phyloP scores from a whole-genome alignment of 352 stramenopile species.

The Phytophthora citrophthora region DNA sequence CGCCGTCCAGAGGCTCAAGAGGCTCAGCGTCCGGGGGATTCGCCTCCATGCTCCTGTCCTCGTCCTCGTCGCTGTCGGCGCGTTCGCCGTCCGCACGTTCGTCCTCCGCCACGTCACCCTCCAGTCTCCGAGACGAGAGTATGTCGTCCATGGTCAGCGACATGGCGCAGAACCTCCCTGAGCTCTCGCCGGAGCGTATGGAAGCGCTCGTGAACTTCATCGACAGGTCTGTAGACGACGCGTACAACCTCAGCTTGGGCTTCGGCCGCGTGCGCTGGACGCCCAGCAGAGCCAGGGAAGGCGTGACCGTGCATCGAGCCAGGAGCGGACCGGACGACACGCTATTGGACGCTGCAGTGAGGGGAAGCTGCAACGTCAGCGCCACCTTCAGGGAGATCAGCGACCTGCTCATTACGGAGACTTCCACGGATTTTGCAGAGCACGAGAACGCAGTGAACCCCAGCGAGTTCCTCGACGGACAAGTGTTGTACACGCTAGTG shows the following conservation, averaged over 20 bases:
- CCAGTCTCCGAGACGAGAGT: conserved; percentile 36
- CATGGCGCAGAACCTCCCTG: conserved; percentile 28
- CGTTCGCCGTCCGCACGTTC: conserved; percentile 25
- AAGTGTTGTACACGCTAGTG: conserved; percentile 77
- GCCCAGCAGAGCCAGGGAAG: conserved; percentile 64
- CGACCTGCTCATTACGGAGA: conserved; percentile 80
- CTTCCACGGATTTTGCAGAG: conserved; percentile 62
- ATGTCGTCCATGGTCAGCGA: conserved; percentile 33
- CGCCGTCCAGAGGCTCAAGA: conserved; percentile 10
- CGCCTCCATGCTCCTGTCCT: conserved; percentile 14
- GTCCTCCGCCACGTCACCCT: conserved; percentile 36
- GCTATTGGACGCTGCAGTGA: conserved; percentile 71
- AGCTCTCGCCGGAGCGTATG: conserved; percentile 45
- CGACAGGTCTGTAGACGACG: conserved; percentile 79
- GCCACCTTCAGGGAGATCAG: conserved; percentile 80
- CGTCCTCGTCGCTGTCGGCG: conserved; percentile 13
- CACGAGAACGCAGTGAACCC: conserved; percentile 74
- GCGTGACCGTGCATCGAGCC: conserved; percentile 75
- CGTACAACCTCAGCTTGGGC: conserved; percentile 81
- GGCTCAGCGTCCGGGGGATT: conserved; percentile 14
- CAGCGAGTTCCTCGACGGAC: conserved; percentile 79
- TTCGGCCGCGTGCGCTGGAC: conserved; percentile 80
- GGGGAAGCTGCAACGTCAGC: conserved; percentile 75
- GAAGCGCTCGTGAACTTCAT: conserved; percentile 75
- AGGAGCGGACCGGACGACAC: conserved; percentile 60